A percentile compares a stretch with the other conserved stretches of the same genome.
Evolutionary conservation across 257 asterid genomes (phyloP).

Genomic region (Cinchona pubescens): DNA sequence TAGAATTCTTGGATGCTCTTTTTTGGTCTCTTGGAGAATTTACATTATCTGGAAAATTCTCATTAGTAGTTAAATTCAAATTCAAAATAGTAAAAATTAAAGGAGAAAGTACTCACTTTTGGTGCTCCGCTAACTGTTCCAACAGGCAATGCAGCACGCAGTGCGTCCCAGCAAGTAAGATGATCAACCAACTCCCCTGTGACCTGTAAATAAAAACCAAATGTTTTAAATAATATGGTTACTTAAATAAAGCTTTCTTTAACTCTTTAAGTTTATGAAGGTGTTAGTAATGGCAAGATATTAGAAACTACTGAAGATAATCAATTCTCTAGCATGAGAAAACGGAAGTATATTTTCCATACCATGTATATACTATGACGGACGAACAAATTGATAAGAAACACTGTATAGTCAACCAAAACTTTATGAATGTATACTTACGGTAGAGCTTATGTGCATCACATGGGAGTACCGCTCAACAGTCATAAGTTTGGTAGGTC

Average conservation of each 20-base stretch:
- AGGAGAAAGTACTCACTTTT: constrained; percentile 41
- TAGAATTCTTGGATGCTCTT: neutral
- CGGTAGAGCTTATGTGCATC: constrained; percentile 97
- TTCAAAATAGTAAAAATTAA: neutral
- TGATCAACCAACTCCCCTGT: constrained; percentile 84
- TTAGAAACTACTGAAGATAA: neutral
- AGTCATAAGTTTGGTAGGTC: constrained; percentile 75
- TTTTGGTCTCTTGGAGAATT: neutral
- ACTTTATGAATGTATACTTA: constrained; percentile 32
- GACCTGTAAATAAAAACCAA: constrained; percentile 41
- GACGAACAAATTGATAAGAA: neutral
- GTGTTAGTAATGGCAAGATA: neutral
- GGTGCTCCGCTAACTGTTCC: constrained; percentile 99
- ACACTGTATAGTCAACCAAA: neutral
- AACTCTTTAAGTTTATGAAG: neutral
- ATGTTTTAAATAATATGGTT: neutral
- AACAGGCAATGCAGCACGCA: constrained; percentile 82
- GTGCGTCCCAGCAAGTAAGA: constrained; percentile 86
- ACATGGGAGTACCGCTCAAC: constrained; percentile 86
- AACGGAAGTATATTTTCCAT: neutral
- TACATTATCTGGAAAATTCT: neutral
- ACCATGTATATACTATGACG: neutral
- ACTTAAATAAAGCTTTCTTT: neutral
- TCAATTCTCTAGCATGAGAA: neutral
- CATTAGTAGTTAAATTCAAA: neutral